These are phyloP conservation scores for Tetrapisispora phaffii DNA, from an alignment of 805 yeast species.

Conservation along the genomic window DNA sequence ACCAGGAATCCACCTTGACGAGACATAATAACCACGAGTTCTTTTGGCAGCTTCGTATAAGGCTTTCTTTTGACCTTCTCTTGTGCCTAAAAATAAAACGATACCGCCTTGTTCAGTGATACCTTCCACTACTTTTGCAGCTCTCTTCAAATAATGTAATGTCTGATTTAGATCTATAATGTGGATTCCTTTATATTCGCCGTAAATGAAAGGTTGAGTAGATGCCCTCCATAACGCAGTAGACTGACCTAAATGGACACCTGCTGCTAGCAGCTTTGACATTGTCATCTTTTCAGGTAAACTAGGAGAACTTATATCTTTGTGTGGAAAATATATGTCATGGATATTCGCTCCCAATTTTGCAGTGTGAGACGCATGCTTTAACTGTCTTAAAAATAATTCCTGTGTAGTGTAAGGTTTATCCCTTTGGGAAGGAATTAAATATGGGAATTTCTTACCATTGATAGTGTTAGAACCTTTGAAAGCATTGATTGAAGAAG, in stretches of 20 bases:
- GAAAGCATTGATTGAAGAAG: background rate
- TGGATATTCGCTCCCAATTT: constrained; percentile 53
- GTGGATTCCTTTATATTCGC: constrained; percentile 83
- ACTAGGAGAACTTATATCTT: constrained; percentile 52
- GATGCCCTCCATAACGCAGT: constrained; percentile 65
- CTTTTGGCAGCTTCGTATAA: constrained; percentile 73
- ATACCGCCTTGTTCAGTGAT: constrained; percentile 79
- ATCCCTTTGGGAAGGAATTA: constrained; percentile 48
- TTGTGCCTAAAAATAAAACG: constrained; percentile 75
- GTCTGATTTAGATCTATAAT: constrained; percentile 87
- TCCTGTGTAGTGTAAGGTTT: constrained; percentile 73
- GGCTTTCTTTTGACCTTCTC: constrained; percentile 63
- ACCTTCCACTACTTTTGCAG: constrained; percentile 75
- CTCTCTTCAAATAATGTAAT: constrained; percentile 60
- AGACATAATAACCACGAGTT: constrained; percentile 69
- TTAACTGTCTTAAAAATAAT: constrained; percentile 60
- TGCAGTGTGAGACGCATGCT: constrained; percentile 46
- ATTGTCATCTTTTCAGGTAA: constrained; percentile 49
- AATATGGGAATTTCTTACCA: constrained; percentile 39
- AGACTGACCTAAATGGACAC: constrained; percentile 93
- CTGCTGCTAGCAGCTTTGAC: constrained; percentile 73
- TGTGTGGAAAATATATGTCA: constrained; percentile 60
- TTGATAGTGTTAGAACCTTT: background rate
- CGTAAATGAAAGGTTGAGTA: constrained; percentile 79
- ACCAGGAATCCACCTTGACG: constrained; percentile 89